Conservation (phyloP, 768 basidiomycete genomes). For the Auricularia heimuer region DNA sequence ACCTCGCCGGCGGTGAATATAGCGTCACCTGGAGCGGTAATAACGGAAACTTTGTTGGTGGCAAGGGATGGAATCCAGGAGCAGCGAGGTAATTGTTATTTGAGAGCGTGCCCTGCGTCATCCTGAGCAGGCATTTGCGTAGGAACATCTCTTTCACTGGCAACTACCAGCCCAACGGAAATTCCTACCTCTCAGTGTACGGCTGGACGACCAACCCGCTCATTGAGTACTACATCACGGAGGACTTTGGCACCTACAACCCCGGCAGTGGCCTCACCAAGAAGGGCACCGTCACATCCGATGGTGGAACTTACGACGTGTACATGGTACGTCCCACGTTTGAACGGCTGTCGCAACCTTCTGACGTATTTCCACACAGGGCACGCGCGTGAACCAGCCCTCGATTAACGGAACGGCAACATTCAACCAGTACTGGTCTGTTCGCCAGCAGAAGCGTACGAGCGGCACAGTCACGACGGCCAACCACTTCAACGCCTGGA, state of each 20-base stretch:
- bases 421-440: slow-evolving; percentile 39
- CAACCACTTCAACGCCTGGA: slow-evolving; percentile 39
- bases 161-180: slow-evolving; percentile 29
- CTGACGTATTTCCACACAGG: slow-evolving; percentile 7
- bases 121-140: neutral
- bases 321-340: slow-evolving; percentile 11
- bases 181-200: slow-evolving; percentile 35
- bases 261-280: slow-evolving; percentile 23
- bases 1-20: slow-evolving; percentile 23
- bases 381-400: slow-evolving; percentile 29
- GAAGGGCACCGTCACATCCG: slow-evolving; percentile 31
- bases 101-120: neutral
- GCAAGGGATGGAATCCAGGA: slow-evolving; percentile 32
- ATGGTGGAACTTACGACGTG: slow-evolving; percentile 36
- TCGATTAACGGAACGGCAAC: slow-evolving; percentile 35
- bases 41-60: slow-evolving; percentile 29
- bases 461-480: slow-evolving; percentile 17
- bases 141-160: slow-evolving; percentile 31
- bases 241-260: slow-evolving; percentile 33
- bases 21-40: slow-evolving; percentile 22
- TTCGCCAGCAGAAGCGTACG: slow-evolving; percentile 28
- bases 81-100: slow-evolving; percentile 14
- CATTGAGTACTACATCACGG: slow-evolving; percentile 39
- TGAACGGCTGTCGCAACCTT: too few species aligned
- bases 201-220: slow-evolving; percentile 39